A percentile compares a stretch with the other conserved stretches of the same genome.
Conservation (phyloP, 345 rosid genomes). For the Sisymbrium altissimum region DNA sequence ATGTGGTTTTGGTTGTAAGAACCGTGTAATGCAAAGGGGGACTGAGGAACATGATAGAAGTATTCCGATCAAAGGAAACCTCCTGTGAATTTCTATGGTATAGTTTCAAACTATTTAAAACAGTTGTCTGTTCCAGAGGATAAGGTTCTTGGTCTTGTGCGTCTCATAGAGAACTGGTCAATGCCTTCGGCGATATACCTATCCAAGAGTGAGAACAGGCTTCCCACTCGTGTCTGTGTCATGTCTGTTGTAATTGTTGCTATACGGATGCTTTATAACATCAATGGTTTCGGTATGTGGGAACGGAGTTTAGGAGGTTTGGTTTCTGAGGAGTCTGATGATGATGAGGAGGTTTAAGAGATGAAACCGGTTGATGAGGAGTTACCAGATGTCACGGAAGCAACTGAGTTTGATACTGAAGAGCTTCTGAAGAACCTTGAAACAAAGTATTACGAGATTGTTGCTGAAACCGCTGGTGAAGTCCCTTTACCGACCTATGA, state of each 20-base stretch:
- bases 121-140: conserved; percentile 51
- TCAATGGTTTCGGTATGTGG: conserved; percentile 70
- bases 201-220: conserved; percentile 53
- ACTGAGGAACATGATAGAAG: too few relatives aligned
- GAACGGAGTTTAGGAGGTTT: conserved; percentile 29
- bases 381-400: conserved; percentile 10
- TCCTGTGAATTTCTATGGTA: conserved; percentile 63
- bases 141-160: conserved; percentile 51
- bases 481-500: background rate
- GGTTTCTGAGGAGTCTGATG: conserved; percentile 8
- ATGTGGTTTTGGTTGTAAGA: too few relatives aligned
- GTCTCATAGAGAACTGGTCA: conserved; percentile 58
- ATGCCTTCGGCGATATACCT: conserved; percentile 75
- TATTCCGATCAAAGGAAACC: too few relatives aligned
- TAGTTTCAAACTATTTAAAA: conserved; percentile 55
- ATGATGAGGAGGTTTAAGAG: conserved; percentile 15
- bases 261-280: conserved; percentile 52
- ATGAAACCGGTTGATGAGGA: background rate
- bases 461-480: conserved; percentile 3
- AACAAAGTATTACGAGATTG: conserved; percentile 29
- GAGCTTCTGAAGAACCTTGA: conserved; percentile 50
- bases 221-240: conserved; percentile 58
- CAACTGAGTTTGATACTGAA: conserved; percentile 33
- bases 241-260: conserved; percentile 60
- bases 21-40: too few relatives aligned